Conservation (phyloP, 768 basidiomycete species). For the Panaeolus papilionaceus region DNA sequence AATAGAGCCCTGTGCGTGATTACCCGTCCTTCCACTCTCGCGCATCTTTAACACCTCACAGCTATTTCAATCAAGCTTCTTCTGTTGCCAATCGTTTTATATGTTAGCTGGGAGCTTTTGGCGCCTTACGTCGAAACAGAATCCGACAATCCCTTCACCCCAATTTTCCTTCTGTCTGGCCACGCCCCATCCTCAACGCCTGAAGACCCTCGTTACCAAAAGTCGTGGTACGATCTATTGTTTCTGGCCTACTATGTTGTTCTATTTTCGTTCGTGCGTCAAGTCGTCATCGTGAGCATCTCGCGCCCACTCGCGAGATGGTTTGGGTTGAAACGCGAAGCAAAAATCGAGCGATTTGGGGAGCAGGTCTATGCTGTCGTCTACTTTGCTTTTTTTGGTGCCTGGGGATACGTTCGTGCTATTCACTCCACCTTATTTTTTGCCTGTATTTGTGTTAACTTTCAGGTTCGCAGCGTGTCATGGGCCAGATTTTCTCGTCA, state of each 20-base stretch:
- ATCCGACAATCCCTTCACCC: slow-evolving; percentile 73
- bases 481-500: slow-evolving; percentile 81
- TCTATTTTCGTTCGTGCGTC: slow-evolving; percentile 89
- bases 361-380: slow-evolving; percentile 90
- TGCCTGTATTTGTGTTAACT: slow-evolving; percentile 12
- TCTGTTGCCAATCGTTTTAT: slow-evolving; percentile 63
- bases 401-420: slow-evolving; percentile 78
- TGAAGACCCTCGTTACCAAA: slow-evolving; percentile 69
- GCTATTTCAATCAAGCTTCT: slow-evolving; percentile 74
- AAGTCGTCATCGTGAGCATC: slow-evolving; percentile 70
- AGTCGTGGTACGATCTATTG: slow-evolving; percentile 73
- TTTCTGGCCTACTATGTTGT: slow-evolving; percentile 88
- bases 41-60: slow-evolving; percentile 29
- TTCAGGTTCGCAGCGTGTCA: slow-evolving; percentile 64
- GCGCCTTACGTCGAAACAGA: slow-evolving; percentile 50
- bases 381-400: slow-evolving; percentile 76
- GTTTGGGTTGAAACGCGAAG: slow-evolving; percentile 69
- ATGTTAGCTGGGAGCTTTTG: slow-evolving; percentile 65
- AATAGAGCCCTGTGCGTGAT: no score
- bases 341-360: slow-evolving; percentile 83
- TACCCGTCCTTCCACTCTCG: no score
- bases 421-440: background rate
- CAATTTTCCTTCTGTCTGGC: slow-evolving; percentile 76
- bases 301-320: slow-evolving; percentile 70
- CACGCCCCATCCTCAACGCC: slow-evolving; percentile 53